phyloP scores from a whole-genome alignment of 176 grass and related monocot genomes.

The Phoenix roebelenii region DNA sequence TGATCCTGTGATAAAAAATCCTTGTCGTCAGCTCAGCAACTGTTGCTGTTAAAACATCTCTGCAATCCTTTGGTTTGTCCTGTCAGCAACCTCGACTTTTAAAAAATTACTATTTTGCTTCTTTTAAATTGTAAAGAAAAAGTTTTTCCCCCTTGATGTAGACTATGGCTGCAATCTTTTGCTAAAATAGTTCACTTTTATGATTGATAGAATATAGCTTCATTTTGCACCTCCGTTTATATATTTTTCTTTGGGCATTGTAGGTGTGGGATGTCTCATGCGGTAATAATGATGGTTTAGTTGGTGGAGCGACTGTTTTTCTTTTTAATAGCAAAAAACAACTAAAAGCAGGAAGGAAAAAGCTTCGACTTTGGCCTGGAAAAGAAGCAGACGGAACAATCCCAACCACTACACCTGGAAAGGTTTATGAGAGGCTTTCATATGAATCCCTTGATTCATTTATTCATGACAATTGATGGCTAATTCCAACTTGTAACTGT shows the following conservation, averaged over 20 bases:
- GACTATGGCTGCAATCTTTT: too few species aligned
- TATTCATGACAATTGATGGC: too few species aligned
- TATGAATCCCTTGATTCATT: not conserved
- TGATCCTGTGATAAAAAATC: too few species aligned
- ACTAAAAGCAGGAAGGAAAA: constrained; percentile 79
- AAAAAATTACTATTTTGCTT: too few species aligned
- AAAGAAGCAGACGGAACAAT: constrained; percentile 84
- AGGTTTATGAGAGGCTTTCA: constrained; percentile 28
- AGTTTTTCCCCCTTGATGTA: too few species aligned
- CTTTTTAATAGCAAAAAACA: constrained; percentile 93
- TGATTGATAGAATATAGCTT: not conserved
- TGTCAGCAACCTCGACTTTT: too few species aligned
- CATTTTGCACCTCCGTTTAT: not conserved
- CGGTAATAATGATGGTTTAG: constrained; percentile 31
- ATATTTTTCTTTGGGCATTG: not conserved
- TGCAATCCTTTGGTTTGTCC: too few species aligned
- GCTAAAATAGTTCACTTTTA: too few species aligned
- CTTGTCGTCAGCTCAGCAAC: too few species aligned
- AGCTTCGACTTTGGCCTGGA: constrained; percentile 61
- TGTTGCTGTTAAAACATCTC: too few species aligned
- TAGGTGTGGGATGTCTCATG: constrained; percentile 83
- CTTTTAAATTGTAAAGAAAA: too few species aligned
- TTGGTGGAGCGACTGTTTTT: constrained; percentile 73
- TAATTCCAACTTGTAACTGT: too few species aligned
- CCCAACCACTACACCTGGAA: constrained; percentile 81